Percentiles rank a stretch among this genome's conserved stretches.
Conservation (phyloP, 495 filamentous ascomycete species). For the Neurospora sp. region DNA sequence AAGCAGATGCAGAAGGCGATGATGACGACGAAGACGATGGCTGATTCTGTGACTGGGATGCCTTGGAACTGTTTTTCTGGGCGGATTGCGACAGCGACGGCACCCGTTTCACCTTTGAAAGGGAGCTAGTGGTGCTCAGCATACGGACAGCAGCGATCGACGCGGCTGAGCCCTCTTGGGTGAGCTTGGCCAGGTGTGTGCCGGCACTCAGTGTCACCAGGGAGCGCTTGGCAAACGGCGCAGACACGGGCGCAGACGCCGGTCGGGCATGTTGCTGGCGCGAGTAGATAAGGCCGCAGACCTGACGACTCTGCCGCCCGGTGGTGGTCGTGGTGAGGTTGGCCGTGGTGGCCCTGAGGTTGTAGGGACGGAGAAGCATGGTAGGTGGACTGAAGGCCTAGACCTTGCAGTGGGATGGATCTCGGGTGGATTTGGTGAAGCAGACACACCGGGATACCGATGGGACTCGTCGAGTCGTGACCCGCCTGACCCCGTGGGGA, state of each 20-base stretch:
- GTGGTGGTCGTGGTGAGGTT: neutral
- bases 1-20: neutral
- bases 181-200: slow-evolving; percentile 8
- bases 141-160: slow-evolving; percentile 4
- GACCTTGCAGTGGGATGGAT: neutral
- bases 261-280: slow-evolving; percentile 3
- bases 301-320: slow-evolving; percentile 12
- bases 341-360: slow-evolving; percentile 3
- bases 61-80: slow-evolving; percentile 2
- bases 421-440: neutral
- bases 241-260: neutral
- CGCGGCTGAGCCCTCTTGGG: slow-evolving; percentile 5
- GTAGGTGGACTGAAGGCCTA: neutral
- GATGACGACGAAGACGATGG: neutral
- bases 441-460: neutral
- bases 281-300: slow-evolving; percentile 16
- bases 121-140: neutral
- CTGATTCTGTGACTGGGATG: neutral
- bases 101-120: slow-evolving; percentile 13
- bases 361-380: slow-evolving; percentile 17
- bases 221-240: slow-evolving; percentile 12
- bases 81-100: slow-evolving; percentile 1
- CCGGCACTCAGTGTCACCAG: slow-evolving; percentile 12
- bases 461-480: neutral
- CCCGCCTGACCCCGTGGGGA: neutral